These are phyloP conservation scores for Metschnikowia similis DNA, from an alignment of 805 yeast genomes.

Conservation along the genomic window DNA sequence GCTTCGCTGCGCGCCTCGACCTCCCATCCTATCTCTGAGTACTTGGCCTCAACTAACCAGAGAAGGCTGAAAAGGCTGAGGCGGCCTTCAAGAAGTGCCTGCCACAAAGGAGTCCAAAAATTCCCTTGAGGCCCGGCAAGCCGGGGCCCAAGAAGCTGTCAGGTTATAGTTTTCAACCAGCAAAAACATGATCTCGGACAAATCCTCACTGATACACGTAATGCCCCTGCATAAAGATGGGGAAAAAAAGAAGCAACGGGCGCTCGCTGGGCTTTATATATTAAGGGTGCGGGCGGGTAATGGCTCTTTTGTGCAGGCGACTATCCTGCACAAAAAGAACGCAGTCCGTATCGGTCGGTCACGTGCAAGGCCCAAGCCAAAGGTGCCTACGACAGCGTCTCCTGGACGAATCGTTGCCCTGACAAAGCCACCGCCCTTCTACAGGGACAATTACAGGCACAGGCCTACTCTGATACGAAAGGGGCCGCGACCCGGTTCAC, in stretches of 20 bases:
- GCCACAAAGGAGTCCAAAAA: slow-evolving; percentile 54
- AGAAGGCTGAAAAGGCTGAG: slow-evolving; percentile 12
- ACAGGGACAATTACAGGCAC: too few relatives aligned
- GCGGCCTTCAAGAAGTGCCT: slow-evolving; percentile 33
- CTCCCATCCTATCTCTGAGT: slow-evolving; percentile 6
- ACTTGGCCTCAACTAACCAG: slow-evolving; percentile 26
- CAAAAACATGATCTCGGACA: slow-evolving; percentile 99
- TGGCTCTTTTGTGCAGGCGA: background rate
- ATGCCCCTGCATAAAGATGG: slow-evolving; percentile 99
- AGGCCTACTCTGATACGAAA: too few relatives aligned
- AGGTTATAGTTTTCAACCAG: slow-evolving; percentile 99
- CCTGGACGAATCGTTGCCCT: too few relatives aligned
- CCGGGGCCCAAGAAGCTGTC: slow-evolving; percentile 64
- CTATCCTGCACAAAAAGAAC: background rate
- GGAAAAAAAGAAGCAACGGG: slow-evolving; percentile 26
- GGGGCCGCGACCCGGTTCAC: too few relatives aligned
- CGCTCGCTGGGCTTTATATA: slow-evolving; percentile 8
- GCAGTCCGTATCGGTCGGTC: background rate
- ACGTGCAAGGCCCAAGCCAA: too few relatives aligned
- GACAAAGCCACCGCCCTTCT: too few relatives aligned
- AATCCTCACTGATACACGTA: slow-evolving; percentile 99
- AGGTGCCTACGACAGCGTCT: too few relatives aligned
- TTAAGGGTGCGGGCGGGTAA: slow-evolving; percentile 12
- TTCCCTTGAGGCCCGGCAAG: slow-evolving; percentile 59
- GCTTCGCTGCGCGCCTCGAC: too few relatives aligned